These are phyloP conservation scores for Hirschfeldia incana DNA, from an alignment of 345 rosid species.

Conservation along the genomic window DNA sequence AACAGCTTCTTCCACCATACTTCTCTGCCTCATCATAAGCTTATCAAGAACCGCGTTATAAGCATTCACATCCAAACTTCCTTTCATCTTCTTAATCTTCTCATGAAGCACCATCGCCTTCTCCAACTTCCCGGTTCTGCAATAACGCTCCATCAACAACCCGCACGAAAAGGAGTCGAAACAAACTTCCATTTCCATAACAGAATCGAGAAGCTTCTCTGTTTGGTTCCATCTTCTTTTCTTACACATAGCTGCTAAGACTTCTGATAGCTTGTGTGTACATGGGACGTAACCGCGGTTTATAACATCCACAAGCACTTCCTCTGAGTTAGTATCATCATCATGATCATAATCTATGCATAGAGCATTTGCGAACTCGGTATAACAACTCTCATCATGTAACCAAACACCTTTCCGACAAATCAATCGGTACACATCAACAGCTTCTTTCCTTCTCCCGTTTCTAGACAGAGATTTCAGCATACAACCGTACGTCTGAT, in stretches of 20 bases:
- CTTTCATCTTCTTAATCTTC: constrained; percentile 51
- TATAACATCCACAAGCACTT: constrained; percentile 50
- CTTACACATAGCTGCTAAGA: constrained; percentile 45
- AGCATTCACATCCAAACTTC: constrained; percentile 51
- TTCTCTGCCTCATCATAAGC: constrained; percentile 41
- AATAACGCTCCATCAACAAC: constrained; percentile 53
- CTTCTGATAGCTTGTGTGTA: constrained; percentile 46
- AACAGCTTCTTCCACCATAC: constrained; percentile 50
- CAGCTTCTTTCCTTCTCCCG: constrained; percentile 56
- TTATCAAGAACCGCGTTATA: constrained; percentile 52
- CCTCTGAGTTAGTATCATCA: constrained; percentile 23
- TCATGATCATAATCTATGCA: constrained; percentile 54
- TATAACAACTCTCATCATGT: constrained; percentile 43
- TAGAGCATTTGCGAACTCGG: constrained; percentile 52
- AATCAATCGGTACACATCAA: constrained; percentile 42
- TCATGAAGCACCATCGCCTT: constrained; percentile 55
- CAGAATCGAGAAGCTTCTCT: constrained; percentile 20
- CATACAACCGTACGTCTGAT: constrained; percentile 55
- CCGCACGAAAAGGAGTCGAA: constrained; percentile 53
- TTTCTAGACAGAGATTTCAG: constrained; percentile 49
- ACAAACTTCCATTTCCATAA: constrained; percentile 49
- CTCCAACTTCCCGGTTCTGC: constrained; percentile 45
- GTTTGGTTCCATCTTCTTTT: constrained; percentile 24
- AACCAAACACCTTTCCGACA: constrained; percentile 36
- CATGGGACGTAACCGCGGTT: constrained; percentile 49